phyloP scores from a whole-genome alignment of 1,284 basidiomycete genomes.

The Xerocomus nothofagi region DNA sequence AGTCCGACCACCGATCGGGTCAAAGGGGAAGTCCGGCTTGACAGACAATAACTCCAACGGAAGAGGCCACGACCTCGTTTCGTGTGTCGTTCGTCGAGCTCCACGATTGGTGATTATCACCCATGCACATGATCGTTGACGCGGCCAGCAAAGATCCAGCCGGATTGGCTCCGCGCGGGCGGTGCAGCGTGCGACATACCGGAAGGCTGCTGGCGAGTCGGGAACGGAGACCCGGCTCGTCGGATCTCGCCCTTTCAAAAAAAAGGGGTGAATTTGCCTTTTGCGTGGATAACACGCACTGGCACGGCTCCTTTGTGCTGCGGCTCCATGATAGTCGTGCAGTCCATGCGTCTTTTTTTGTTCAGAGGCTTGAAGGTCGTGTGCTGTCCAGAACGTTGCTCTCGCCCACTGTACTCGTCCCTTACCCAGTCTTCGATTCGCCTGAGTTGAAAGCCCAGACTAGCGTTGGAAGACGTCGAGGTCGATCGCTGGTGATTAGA shows the following conservation, averaged over 20 bases:
- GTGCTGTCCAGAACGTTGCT: conserved; percentile 12
- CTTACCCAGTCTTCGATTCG: neutral
- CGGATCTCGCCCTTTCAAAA: conserved; percentile 25
- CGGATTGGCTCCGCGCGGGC: conserved; percentile 24
- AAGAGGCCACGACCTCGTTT: conserved; percentile 12
- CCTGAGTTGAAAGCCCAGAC: neutral
- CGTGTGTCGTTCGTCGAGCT: conserved; percentile 15
- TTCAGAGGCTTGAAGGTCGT: conserved; percentile 5
- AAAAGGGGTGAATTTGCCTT: conserved; percentile 22
- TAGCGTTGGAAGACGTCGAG: neutral
- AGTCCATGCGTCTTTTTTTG: conserved; percentile 18
- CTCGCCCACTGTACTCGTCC: neutral
- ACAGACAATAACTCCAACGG: neutral
- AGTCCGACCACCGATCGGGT: conserved; percentile 13
- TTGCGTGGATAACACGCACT: conserved; percentile 26
- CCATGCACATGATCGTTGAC: conserved; percentile 22
- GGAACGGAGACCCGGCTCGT: conserved; percentile 9
- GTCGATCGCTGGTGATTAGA: neutral
- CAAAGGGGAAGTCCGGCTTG: neutral
- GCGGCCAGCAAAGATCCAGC: conserved; percentile 22
- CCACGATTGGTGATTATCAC: conserved; percentile 20
- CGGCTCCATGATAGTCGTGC: conserved; percentile 27
- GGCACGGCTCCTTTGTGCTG: conserved; percentile 19
- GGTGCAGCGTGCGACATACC: conserved; percentile 12
- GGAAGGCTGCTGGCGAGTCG: conserved; percentile 8